Conservation (phyloP, 1,284 basidiomycete genomes). For the Farysia itapuensis region DNA sequence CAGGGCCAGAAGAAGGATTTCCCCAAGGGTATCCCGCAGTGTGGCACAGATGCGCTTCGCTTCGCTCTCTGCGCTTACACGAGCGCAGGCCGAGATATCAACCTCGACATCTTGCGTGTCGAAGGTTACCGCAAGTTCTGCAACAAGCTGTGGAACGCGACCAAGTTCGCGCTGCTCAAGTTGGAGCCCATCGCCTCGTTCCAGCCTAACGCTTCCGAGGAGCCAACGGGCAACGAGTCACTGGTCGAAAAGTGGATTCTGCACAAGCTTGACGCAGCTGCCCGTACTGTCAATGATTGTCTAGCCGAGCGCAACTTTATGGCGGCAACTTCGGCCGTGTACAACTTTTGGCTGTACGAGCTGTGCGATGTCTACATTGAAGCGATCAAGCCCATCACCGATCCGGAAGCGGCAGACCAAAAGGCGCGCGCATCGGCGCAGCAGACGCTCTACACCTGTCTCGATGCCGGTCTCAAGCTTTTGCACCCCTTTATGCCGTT, state of each 20-base stretch:
- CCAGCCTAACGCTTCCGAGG: conserved; percentile 38
- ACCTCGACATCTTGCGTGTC: conserved; percentile 87
- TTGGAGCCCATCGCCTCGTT: conserved; percentile 52
- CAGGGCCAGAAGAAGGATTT: conserved; percentile 98
- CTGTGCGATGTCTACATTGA: conserved; percentile 94
- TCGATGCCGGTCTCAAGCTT: conserved; percentile 84
- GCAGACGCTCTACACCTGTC: conserved; percentile 91
- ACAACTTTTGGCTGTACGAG: conserved; percentile 98
- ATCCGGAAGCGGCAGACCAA: conserved; percentile 67
- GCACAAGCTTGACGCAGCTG: conserved; percentile 85
- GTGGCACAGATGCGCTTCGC: conserved; percentile 92
- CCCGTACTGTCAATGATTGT: conserved; percentile 74
- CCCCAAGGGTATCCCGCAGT: conserved; percentile 98
- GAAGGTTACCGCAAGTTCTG: conserved; percentile 98
- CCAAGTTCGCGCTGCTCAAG: conserved; percentile 76
- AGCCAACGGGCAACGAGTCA: conserved; percentile 85
- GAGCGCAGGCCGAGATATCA: conserved; percentile 64
- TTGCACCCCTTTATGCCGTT: conserved; percentile 99
- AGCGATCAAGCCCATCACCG: conserved; percentile 87
- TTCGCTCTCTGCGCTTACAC: conserved; percentile 96
- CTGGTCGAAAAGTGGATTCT: conserved; percentile 95
- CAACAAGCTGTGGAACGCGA: conserved; percentile 99
- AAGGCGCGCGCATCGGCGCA: conserved; percentile 80
- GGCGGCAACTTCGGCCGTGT: conserved; percentile 77
- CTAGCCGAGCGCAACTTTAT: conserved; percentile 87